A percentile compares a stretch with the other conserved stretches of the same genome.
Conservation (phyloP, 441 rosid species). For the Isatis lusitanica region DNA sequence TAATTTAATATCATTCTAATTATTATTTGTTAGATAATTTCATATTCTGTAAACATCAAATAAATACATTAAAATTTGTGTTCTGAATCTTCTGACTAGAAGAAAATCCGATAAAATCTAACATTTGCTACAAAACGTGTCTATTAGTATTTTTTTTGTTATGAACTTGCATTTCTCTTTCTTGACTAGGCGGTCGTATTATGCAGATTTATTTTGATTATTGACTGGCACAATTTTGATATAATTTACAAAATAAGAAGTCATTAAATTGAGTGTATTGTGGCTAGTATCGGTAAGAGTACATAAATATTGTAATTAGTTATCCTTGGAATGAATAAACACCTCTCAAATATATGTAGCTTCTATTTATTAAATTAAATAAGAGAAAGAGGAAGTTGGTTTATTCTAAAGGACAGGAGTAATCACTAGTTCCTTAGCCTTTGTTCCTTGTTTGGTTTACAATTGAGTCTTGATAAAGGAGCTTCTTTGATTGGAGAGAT, state of each 20-base stretch:
- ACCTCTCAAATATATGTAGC: neutral
- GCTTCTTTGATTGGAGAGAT: conserved; percentile 41
- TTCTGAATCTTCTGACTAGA: neutral
- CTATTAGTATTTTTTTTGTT: neutral
- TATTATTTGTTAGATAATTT: neutral
- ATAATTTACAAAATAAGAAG: neutral
- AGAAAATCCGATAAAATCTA: neutral
- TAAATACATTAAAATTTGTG: neutral
- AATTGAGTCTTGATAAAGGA: conserved; percentile 35
- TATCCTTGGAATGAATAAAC: conserved; percentile 16
- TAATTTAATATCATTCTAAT: too few relatives aligned
- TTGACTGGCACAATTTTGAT: neutral
- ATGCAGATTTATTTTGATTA: conserved; percentile 4
- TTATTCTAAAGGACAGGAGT: conserved; percentile 14
- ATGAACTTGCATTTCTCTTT: neutral
- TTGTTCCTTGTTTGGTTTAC: conserved; percentile 36
- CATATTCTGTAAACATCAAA: neutral
- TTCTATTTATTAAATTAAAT: neutral
- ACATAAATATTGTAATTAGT: neutral
- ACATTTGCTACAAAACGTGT: conserved; percentile 15
- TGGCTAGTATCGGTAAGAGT: neutral
- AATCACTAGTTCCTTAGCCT: conserved; percentile 22
- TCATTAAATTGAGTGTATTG: neutral
- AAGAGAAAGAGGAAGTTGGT: neutral
- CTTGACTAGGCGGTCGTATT: neutral